phyloP scores from a whole-genome alignment of 139 green algal species.

The Chlamydomonas schloesseri region DNA sequence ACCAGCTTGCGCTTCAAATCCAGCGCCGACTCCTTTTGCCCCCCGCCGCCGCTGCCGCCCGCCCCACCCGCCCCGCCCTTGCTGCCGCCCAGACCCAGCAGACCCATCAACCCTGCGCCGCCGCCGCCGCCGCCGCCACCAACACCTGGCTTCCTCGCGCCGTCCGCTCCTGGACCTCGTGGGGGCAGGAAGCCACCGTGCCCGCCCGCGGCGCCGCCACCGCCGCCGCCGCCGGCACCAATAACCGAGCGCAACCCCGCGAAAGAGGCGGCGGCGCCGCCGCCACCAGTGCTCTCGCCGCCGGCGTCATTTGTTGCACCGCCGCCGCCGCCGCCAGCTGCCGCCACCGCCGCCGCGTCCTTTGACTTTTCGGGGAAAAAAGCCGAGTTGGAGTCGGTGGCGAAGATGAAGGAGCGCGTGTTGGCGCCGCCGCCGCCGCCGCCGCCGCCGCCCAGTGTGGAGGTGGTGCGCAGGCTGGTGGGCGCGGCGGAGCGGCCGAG shows the following conservation, averaged over 20 bases:
- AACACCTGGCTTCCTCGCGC: no score
- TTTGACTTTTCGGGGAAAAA: constrained; percentile 37
- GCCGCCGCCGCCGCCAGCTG: neutral
- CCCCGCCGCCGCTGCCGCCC: neutral
- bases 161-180: neutral
- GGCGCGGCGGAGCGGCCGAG: constrained; percentile 26
- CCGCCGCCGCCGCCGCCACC: neutral
- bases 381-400: constrained; percentile 14
- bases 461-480: constrained; percentile 22
- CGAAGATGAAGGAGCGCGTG: constrained; percentile 44
- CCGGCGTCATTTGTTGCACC: neutral
- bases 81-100: neutral
- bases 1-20: constrained; percentile 36
- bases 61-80: neutral
- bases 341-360: neutral
- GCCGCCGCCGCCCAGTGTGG: neutral
- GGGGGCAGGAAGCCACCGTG: no score
- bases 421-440: constrained; percentile 5
- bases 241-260: neutral
- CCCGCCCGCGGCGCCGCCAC: neutral
- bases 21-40: neutral
- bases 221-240: neutral
- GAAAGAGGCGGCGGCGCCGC: neutral
- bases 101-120: neutral
- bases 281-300: neutral